Evolutionary conservation across 805 yeast genomes (phyloP).

Genomic region (Millerozyma acaciae): DNA sequence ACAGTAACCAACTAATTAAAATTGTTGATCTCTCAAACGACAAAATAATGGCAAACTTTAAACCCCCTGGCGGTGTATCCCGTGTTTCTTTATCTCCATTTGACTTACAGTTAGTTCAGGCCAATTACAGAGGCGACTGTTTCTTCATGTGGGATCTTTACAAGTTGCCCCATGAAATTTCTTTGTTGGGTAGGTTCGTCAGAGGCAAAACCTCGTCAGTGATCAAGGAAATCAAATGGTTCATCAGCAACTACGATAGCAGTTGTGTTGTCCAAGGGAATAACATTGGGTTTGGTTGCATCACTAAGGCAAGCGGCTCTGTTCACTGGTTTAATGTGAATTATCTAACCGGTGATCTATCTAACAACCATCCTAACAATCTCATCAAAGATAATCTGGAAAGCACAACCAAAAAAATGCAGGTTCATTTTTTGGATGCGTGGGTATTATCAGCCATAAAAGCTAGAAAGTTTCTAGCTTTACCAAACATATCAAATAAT

Average conservation of each 20-base stretch:
- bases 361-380: constrained; percentile 27
- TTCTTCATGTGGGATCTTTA: constrained; percentile 63
- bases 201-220: constrained; percentile 63
- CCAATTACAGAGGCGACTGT: constrained; percentile 56
- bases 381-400: constrained; percentile 9
- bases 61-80: constrained; percentile 62
- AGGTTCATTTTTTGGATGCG: constrained; percentile 26
- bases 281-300: constrained; percentile 46
- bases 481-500: constrained; percentile 17
- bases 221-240: constrained; percentile 53
- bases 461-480: constrained; percentile 23
- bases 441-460: constrained; percentile 46
- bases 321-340: constrained; percentile 57
- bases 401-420: constrained; percentile 6
- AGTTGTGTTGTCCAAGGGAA: constrained; percentile 16
- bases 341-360: constrained; percentile 31
- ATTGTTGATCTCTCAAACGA: constrained; percentile 45
- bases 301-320: constrained; percentile 54
- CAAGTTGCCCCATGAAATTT: constrained; percentile 45
- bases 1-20: constrained; percentile 37
- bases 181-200: constrained; percentile 52
- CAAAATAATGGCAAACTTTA: constrained; percentile 40
- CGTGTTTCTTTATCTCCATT: constrained; percentile 57
- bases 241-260: constrained; percentile 30
- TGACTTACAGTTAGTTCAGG: constrained; percentile 53